Evolutionary conservation across 345 rosid species (phyloP), one percentile per base, ranked within the genome.

Genomic region (Cardamine occulta): DNA sequence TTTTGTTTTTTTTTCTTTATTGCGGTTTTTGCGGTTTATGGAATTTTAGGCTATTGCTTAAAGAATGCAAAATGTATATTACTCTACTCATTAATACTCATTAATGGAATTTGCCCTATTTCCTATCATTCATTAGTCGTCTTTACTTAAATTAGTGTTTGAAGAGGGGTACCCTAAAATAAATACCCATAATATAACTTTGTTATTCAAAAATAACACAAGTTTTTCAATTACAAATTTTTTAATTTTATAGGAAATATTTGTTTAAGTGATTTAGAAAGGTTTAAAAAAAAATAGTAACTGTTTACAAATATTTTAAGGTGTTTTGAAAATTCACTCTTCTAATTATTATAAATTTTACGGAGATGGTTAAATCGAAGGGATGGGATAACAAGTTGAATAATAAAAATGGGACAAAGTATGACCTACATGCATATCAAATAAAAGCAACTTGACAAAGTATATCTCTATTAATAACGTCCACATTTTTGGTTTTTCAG

Each of bases 381-480:
- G 61, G 61, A 76, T 47, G 66, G 31, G 60, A 63, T 44, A 47
- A 6, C 32, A 56, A 70, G 62, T 66, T 65, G 63, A 66, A 72
- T 65, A 72, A 72, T 65, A 71, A 65, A 37, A 71, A 37, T 6
- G 72, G 60, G 73, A 78, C 68, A 72, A 49, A 58, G 73, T 48
- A 58, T 78, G 81, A 72, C 68, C 81, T 72, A 78, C 81, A 78
- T 72, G 73, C 77, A 72, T 39, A 65, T 56, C 63, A 72, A 58
- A 65, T 65, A 77, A 58, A 65, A 72, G 68, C 81, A 72, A 72
- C 81, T 78, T 65, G 81, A 58, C 67, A 65, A 58, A 15, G 26
- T 72, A 31, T 72, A 78, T 71, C 68, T 58, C 13, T 77, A 49
- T 71, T 71, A 65, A 71, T 66, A 65, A 65, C 68, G 73, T 65